Evolutionary conservation across 2,329 filamentous ascomycete species (phyloP).

Genomic region (Fusarium incarnatum): DNA sequence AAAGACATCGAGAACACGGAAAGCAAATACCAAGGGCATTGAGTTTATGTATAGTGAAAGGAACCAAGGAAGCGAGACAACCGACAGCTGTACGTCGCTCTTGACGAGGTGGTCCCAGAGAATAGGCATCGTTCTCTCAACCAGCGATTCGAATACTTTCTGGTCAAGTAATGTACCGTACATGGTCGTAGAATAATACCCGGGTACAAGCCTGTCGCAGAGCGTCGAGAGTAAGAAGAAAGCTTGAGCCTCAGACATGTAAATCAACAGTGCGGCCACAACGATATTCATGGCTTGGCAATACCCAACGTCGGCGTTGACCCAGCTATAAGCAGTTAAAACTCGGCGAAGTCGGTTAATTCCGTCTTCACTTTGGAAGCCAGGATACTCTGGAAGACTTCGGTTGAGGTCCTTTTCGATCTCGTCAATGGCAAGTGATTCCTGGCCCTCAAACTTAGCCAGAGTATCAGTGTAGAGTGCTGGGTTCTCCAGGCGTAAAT

Average conservation of each 20-base stretch:
- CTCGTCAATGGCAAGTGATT: conserved; percentile 96
- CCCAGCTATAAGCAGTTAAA: conserved; percentile 97
- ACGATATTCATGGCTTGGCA: conserved; percentile 99
- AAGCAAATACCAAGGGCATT: conserved; percentile 98
- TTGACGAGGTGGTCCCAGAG: conserved; percentile 98
- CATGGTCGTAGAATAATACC: conserved; percentile 99
- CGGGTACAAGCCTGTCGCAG: conserved; percentile 91
- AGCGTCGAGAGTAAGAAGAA: conserved; percentile 93
- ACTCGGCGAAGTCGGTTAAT: conserved; percentile 91
- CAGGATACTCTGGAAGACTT: conserved; percentile 95
- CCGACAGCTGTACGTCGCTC: conserved; percentile 95
- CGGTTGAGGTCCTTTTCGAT: conserved; percentile 99
- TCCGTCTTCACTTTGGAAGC: conserved; percentile 95
- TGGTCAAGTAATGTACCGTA: conserved; percentile 97
- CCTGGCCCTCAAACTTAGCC: conserved; percentile 82
- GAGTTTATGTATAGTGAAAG: conserved; percentile 98
- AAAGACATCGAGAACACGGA: conserved; percentile 95
- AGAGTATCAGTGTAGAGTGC: conserved; percentile 87
- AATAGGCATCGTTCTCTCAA: conserved; percentile 99
- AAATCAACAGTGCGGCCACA: conserved; percentile 96
- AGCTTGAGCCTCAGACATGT: conserved; percentile 95
- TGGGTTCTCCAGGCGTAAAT: conserved; percentile 86
- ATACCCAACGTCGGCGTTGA: conserved; percentile 93
- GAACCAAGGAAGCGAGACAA: conserved; percentile 98
- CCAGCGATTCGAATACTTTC: conserved; percentile 95